Evolutionary conservation across 2,329 filamentous ascomycete genomes (phyloP), one percentile per base, ranked within the genome.

Genomic region (Dactylella cylindrospora): DNA sequence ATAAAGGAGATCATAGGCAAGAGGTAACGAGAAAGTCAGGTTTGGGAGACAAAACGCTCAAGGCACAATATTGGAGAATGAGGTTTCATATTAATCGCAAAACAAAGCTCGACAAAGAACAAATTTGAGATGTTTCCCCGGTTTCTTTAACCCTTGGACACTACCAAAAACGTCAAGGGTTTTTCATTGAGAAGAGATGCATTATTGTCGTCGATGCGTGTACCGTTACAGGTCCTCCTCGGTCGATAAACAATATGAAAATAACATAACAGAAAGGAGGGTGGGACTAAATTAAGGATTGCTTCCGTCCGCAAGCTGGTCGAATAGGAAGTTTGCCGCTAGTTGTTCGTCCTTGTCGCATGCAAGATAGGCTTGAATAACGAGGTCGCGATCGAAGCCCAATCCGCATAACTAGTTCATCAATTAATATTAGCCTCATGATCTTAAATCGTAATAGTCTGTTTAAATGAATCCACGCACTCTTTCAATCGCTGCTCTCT

Each of bases 341-440:
- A 98, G 80, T 75, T 98, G 93, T 76, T 98, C 93, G 74, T 98
- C 97, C 81, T 97, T 98, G 75, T 98, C 93, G 74, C 93, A 98
- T 26, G 93, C 93, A 72, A 98, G 98, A 76, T 97, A 98, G 20
- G 93, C 93, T 76, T 98, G 91, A 68, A 97, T 95, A 45, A 93
- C 93, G 69, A 90, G 83, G 69, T 97, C 90, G 61, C 90, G 84
- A 69, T 91, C 84, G 73, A 98, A 98, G 28, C 93, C 93, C 36
- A 98, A 84, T 66, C 87, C 86, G 76, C 89, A 95, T 71, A 98
- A 79, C 88, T 95, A 66, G 45, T 54, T 33, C 33, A 32, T 50
- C 10, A 13, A 36, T 12, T 40, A 59, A 47, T 43, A 23, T 39
- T 59, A 55, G 39, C 8, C 5, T 51, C 43, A 22, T 8, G 3